Conservation (phyloP, 768 basidiomycete species). For the Russula dissimulans region DNA sequence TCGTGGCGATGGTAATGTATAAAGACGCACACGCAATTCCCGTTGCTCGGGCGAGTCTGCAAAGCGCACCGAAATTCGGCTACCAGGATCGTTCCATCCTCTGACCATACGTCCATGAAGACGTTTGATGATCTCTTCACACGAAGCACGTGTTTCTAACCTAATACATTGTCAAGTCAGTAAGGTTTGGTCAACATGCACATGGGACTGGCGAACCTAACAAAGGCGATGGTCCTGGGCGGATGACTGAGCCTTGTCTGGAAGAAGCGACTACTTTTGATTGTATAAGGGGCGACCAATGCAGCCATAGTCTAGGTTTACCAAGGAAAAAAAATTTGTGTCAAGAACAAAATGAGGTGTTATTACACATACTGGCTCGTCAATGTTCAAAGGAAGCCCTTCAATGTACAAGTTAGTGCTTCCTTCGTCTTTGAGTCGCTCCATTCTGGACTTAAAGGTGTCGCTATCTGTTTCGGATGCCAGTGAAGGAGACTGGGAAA, state of each 20-base stretch:
- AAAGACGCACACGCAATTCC: conserved; percentile 53
- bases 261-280: conserved; percentile 72
- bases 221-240: conserved; percentile 73
- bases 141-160: conserved; percentile 59
- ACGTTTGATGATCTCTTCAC: conserved; percentile 68
- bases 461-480: conserved; percentile 15
- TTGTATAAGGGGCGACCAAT: conserved; percentile 59
- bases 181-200: neutral
- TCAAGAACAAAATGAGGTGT: neutral
- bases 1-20: neutral
- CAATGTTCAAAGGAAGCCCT: conserved; percentile 64
- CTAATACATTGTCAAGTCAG: conserved; percentile 29
- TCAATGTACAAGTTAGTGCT: conserved; percentile 81
- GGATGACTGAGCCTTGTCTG: conserved; percentile 69
- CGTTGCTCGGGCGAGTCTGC: conserved; percentile 72
- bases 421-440: conserved; percentile 50
- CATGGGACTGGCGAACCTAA: conserved; percentile 41
- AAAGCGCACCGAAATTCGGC: conserved; percentile 70
- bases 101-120: conserved; percentile 74
- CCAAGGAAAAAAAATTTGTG: neutral
- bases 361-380: conserved; percentile 42
- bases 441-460: conserved; percentile 74
- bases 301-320: conserved; percentile 45
- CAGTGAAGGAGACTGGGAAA: conserved; percentile 6
- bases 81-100: conserved; percentile 69